These are phyloP conservation scores for Gaillardinia entomophila DNA, from an alignment of 805 yeast genomes.

Conservation along the genomic window DNA sequence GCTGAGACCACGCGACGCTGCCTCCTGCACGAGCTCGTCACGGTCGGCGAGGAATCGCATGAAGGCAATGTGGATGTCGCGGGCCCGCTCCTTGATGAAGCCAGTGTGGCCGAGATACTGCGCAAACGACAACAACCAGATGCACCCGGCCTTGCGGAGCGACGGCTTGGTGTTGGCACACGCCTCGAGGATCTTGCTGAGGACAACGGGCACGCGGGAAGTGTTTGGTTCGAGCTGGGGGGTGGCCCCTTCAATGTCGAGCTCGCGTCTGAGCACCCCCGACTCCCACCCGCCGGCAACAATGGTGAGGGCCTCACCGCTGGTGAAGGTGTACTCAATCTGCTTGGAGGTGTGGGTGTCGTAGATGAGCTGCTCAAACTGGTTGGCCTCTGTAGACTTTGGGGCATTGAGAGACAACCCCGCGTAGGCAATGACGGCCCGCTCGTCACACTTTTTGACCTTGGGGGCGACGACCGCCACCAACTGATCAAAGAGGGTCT, in stretches of 20 bases:
- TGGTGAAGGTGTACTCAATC: conserved; percentile 66
- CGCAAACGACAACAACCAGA: conserved; percentile 78
- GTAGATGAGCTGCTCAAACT: conserved; percentile 42
- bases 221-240: conserved; percentile 11
- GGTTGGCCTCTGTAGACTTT: conserved; percentile 17
- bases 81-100: conserved; percentile 35
- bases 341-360: conserved; percentile 63
- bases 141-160: conserved; percentile 68
- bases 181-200: conserved; percentile 46
- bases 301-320: conserved; percentile 79
- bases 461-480: conserved; percentile 18
- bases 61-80: conserved; percentile 67
- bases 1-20: conserved; percentile 85
- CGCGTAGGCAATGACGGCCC: conserved; percentile 51
- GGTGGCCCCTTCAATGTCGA: conserved; percentile 46
- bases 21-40: conserved; percentile 86
- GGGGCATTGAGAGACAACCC: conserved; percentile 40
- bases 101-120: conserved; percentile 60
- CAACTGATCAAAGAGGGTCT: conserved; percentile 39
- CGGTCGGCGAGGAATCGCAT: conserved; percentile 73
- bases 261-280: conserved; percentile 39
- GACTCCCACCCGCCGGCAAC: conserved; percentile 76
- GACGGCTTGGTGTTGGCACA: conserved; percentile 67
- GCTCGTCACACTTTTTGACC: conserved; percentile 55
- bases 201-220: conserved; percentile 24